Evolutionary conservation across 2,329 filamentous ascomycete species (phyloP).

Genomic region (Neoscytalidium dimidiatum): DNA sequence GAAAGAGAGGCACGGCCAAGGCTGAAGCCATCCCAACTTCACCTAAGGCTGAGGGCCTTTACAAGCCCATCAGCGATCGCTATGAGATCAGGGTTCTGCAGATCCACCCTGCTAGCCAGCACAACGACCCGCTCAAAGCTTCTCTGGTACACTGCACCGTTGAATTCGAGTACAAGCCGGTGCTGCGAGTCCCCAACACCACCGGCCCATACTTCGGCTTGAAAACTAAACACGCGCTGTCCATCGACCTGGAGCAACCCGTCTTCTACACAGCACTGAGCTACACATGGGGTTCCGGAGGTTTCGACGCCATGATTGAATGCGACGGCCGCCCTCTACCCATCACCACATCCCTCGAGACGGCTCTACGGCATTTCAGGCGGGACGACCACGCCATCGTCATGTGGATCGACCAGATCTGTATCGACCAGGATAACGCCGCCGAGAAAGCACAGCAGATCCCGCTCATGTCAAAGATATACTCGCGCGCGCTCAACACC

Average conservation of each 20-base stretch:
- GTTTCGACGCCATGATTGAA: slow-evolving; percentile 23
- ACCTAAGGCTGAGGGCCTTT: too few species aligned
- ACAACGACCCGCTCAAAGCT: slow-evolving; percentile 20
- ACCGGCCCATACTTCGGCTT: slow-evolving; percentile 12
- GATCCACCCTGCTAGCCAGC: slow-evolving; percentile 23
- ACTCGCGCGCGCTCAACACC: background rate
- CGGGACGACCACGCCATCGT: background rate
- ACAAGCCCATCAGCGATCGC: background rate
- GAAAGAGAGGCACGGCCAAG: too few species aligned
- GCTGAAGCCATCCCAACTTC: too few species aligned
- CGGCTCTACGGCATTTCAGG: background rate
- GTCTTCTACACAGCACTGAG: slow-evolving; percentile 30
- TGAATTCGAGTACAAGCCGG: slow-evolving; percentile 25
- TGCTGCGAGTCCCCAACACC: background rate
- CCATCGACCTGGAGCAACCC: slow-evolving; percentile 19
- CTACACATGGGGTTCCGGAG: slow-evolving; percentile 28
- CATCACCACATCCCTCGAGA: background rate
- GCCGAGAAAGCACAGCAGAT: slow-evolving; percentile 20
- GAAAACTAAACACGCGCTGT: slow-evolving; percentile 27
- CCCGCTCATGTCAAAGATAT: slow-evolving; percentile 16
- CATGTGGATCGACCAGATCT: slow-evolving; percentile 22
- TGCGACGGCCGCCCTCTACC: slow-evolving; percentile 13
- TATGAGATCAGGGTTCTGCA: slow-evolving; percentile 29
- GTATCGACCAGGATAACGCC: slow-evolving; percentile 20
- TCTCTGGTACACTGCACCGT: slow-evolving; percentile 25